phyloP scores from a whole-genome alignment of 345 rosid species.

The Salix koriyanagi region DNA sequence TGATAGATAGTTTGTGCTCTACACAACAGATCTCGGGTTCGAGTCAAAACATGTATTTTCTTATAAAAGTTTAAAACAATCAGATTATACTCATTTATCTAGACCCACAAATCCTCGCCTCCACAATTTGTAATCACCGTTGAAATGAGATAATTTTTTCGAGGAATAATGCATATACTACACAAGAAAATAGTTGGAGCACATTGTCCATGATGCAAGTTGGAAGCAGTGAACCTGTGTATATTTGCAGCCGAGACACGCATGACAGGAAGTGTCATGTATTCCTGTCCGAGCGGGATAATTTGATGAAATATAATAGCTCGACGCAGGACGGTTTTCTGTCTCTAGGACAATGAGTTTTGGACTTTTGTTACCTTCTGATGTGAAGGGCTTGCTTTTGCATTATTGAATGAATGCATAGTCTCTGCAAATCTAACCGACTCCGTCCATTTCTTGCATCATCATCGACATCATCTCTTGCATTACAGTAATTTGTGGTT shows the following conservation, averaged over 20 bases:
- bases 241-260: background rate
- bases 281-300: background rate
- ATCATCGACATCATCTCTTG: background rate
- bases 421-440: background rate
- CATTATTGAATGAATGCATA: background rate
- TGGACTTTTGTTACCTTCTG: background rate
- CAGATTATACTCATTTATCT: too few relatives aligned
- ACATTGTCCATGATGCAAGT: background rate
- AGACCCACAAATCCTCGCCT: too few relatives aligned
- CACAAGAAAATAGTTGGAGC: background rate
- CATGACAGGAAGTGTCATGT: background rate
- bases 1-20: too few relatives aligned
- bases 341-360: background rate
- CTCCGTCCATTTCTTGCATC: background rate
- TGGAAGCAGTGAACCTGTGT: background rate
- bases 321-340: background rate
- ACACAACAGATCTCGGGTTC: too few relatives aligned
- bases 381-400: background rate
- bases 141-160: too few relatives aligned
- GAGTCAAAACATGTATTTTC: accelerated
- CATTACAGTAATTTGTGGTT: background rate
- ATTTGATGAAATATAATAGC: background rate
- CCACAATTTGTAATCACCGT: too few relatives aligned
- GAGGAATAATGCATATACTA: too few relatives aligned
- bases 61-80: accelerated